Conservation (phyloP, 306 rosid genomes). For the Citrullus mucosospermus region DNA sequence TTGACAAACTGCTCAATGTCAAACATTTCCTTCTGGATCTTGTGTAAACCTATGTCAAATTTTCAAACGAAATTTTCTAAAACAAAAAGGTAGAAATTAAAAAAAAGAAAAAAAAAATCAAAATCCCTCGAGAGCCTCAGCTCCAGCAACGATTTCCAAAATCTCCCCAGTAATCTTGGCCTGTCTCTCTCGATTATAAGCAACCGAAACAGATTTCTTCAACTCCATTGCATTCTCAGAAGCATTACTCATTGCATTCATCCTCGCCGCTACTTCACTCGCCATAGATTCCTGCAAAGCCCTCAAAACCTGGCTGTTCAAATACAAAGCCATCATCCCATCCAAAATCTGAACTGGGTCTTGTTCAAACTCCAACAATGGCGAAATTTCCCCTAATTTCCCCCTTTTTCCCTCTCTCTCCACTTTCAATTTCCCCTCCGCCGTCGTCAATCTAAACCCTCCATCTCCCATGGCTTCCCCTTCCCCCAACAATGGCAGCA, state of each 20-base stretch:
- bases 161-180: conserved; percentile 68
- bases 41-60: background rate
- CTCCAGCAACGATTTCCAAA: conserved; percentile 77
- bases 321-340: conserved; percentile 79
- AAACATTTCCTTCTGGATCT: background rate
- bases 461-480: conserved; percentile 47
- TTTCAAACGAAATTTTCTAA: background rate
- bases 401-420: conserved; percentile 26
- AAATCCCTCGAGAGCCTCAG: conserved; percentile 38
- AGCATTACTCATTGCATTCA: conserved; percentile 70
- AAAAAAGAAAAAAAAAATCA: conserved; percentile 6
- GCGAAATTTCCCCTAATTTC: conserved; percentile 16
- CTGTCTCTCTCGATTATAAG: conserved; percentile 53
- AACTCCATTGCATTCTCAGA: conserved; percentile 67
- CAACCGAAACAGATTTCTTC: conserved; percentile 36
- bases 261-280: conserved; percentile 79
- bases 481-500: conserved; percentile 48
- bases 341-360: conserved; percentile 78
- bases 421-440: conserved; percentile 48
- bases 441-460: conserved; percentile 52
- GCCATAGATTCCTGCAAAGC: conserved; percentile 73
- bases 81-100: background rate
- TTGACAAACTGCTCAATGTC: no score
- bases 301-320: conserved; percentile 62
- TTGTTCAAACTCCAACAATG: conserved; percentile 61